phyloP scores from a whole-genome alignment of 768 basidiomycete genomes.

The Leccinum aurantiacum region DNA sequence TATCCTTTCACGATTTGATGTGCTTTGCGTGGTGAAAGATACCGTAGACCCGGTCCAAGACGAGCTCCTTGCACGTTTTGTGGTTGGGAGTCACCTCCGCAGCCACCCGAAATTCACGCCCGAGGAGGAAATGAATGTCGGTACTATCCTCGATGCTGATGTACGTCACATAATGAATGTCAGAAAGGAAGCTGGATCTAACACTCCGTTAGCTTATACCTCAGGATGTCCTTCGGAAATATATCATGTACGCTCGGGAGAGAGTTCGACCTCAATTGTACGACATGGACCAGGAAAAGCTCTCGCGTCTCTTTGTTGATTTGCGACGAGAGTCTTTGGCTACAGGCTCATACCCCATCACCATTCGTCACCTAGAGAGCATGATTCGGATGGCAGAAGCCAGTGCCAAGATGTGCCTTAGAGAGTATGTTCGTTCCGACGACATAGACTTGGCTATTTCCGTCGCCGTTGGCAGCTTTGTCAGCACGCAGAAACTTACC shows the following conservation, averaged over 20 bases:
- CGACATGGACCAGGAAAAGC: slow-evolving; percentile 94
- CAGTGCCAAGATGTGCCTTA: slow-evolving; percentile 95
- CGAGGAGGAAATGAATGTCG: slow-evolving; percentile 94
- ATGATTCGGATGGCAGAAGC: slow-evolving; percentile 99
- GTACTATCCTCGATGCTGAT: slow-evolving; percentile 84
- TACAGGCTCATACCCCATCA: slow-evolving; percentile 98
- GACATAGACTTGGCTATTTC: slow-evolving; percentile 98
- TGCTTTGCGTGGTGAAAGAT: slow-evolving; percentile 97
- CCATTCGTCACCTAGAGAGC: slow-evolving; percentile 95
- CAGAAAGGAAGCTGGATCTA: slow-evolving; percentile 7
- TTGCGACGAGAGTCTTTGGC: slow-evolving; percentile 93
- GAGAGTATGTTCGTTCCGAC: slow-evolving; percentile 93
- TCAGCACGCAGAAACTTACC: slow-evolving; percentile 95
- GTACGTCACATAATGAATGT: slow-evolving; percentile 46
- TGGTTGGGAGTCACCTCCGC: slow-evolving; percentile 94
- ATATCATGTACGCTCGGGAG: slow-evolving; percentile 98
- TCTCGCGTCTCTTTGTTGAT: slow-evolving; percentile 91
- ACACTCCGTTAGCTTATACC: slow-evolving; percentile 74
- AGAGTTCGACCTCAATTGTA: slow-evolving; percentile 90
- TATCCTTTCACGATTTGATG: slow-evolving; percentile 96
- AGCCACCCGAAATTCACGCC: slow-evolving; percentile 92
- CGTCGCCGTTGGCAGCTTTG: slow-evolving; percentile 92
- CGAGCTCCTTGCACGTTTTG: slow-evolving; percentile 93
- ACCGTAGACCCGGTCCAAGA: slow-evolving; percentile 96
- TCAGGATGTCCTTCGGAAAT: slow-evolving; percentile 93